A percentile compares a stretch with the other conserved stretches of the same genome.
Evolutionary conservation across 208 protist species (phyloP).

Genomic region (Phytomonas sp.): DNA sequence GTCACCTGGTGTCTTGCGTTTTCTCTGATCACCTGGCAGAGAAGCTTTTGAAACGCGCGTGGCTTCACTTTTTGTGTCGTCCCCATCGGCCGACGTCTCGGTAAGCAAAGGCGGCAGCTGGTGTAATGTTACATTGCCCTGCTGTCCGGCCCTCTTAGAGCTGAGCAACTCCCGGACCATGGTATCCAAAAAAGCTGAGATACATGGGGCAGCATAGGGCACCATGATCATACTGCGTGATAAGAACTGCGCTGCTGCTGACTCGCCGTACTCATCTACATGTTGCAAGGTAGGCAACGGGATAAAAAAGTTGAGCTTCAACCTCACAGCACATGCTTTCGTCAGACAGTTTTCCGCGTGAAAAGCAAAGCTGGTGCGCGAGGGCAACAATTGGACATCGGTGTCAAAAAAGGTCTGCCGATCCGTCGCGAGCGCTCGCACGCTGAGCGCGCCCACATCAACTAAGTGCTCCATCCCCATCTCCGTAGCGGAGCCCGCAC

Average conservation of each 20-base stretch:
- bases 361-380: conserved; percentile 9
- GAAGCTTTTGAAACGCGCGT: conserved; percentile 2
- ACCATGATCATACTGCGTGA: conserved; percentile 58
- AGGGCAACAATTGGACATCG: conserved; percentile 23
- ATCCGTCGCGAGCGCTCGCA: conserved; percentile 42
- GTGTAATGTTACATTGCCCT: conserved; percentile 12
- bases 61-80: conserved; percentile 10
- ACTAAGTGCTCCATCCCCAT: conserved; percentile 19
- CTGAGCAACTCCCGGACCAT: conserved; percentile 30
- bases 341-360: conserved; percentile 35
- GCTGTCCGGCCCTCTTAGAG: not conserved
- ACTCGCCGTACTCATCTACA: conserved; percentile 34
- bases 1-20: not conserved
- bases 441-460: conserved; percentile 37
- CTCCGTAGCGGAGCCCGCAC: not conserved
- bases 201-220: conserved; percentile 58
- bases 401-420: conserved; percentile 33
- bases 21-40: not conserved
- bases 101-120: conserved; percentile 15
- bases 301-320: conserved; percentile 56
- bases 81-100: conserved; percentile 9
- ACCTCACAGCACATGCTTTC: conserved; percentile 26
- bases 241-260: conserved; percentile 29
- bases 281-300: conserved; percentile 46
- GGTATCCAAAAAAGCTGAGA: conserved; percentile 21